Evolutionary conservation across 257 asterid genomes (phyloP).

Genomic region (Solanum commersonii): DNA sequence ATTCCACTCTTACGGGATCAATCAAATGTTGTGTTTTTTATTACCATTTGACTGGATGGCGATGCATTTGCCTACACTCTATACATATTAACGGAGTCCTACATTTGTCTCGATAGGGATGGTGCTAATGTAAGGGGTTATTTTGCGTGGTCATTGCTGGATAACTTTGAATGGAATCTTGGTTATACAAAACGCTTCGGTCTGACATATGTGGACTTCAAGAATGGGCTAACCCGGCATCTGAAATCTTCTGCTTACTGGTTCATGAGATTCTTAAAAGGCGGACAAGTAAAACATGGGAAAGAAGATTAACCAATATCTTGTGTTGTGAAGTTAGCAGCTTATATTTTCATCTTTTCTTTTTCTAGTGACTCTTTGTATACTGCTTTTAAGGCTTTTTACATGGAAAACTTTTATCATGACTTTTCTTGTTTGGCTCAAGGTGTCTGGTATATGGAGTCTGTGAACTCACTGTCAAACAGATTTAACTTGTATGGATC

Average conservation of each 20-base stretch:
- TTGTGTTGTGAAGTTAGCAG: neutral
- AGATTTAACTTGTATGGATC: neutral
- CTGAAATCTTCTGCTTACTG: conserved; percentile 48
- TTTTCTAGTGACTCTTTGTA: neutral
- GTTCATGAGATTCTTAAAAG: conserved; percentile 34
- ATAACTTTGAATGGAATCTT: conserved; percentile 19
- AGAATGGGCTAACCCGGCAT: conserved; percentile 23
- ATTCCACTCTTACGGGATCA: neutral
- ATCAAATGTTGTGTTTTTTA: neutral
- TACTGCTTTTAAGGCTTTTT: neutral
- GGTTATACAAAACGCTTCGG: conserved; percentile 25
- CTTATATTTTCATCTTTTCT: neutral
- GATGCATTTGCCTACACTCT: neutral
- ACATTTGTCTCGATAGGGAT: conserved; percentile 5
- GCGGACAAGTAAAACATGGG: conserved; percentile 10
- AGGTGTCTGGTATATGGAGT: neutral
- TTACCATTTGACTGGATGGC: neutral
- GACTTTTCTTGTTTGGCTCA: neutral
- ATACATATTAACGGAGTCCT: neutral
- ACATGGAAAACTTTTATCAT: neutral
- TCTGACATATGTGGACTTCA: conserved; percentile 33
- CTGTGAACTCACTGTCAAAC: neutral
- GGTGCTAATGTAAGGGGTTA: conserved; percentile 16
- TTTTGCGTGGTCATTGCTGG: conserved; percentile 18
- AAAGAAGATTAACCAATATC: conserved; percentile 16